Evolutionary conservation across 2,329 filamentous ascomycete species (phyloP).

Genomic region (Penicillium concentricum): DNA sequence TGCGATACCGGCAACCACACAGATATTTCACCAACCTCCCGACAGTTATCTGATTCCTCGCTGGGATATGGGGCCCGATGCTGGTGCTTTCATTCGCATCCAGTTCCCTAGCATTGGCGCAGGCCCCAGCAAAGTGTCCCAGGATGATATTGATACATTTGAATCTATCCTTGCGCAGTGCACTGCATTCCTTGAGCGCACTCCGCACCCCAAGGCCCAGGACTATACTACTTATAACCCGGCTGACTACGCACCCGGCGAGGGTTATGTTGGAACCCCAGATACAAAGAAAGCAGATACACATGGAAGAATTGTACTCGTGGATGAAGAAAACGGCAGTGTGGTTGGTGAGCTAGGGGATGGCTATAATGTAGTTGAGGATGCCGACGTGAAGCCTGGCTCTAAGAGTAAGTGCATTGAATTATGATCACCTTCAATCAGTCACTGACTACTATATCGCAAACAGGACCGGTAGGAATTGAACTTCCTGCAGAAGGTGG

Average conservation of each 20-base stretch:
- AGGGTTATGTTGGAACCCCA: constrained; percentile 63
- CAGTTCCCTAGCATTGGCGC: constrained; percentile 77
- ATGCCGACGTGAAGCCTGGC: constrained; percentile 73
- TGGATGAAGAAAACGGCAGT: constrained; percentile 95
- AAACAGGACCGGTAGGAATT: constrained; percentile 49
- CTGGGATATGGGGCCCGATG: constrained; percentile 87
- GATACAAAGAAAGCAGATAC: constrained; percentile 30
- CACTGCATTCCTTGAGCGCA: constrained; percentile 88
- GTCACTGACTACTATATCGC: constrained; percentile 10
- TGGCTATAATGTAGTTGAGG: constrained; percentile 76
- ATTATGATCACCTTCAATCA: not conserved
- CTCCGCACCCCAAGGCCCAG: constrained; percentile 56
- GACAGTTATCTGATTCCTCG: constrained; percentile 90
- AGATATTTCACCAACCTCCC: constrained; percentile 95
- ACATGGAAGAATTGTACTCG: constrained; percentile 79
- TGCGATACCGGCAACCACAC: constrained; percentile 88
- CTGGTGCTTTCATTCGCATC: constrained; percentile 87
- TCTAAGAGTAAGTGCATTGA: constrained; percentile 70
- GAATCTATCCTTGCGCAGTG: constrained; percentile 98
- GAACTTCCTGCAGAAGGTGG: constrained; percentile 48
- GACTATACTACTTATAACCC: constrained; percentile 68
- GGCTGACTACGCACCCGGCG: constrained; percentile 72
- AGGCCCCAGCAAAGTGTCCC: constrained; percentile 63
- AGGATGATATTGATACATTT: constrained; percentile 94
- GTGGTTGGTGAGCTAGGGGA: constrained; percentile 89